Percentiles rank a stretch among this genome's conserved stretches.
These are phyloP conservation scores for Citrus inodora DNA, from an alignment of 345 rosid genomes.

Conservation along the genomic window DNA sequence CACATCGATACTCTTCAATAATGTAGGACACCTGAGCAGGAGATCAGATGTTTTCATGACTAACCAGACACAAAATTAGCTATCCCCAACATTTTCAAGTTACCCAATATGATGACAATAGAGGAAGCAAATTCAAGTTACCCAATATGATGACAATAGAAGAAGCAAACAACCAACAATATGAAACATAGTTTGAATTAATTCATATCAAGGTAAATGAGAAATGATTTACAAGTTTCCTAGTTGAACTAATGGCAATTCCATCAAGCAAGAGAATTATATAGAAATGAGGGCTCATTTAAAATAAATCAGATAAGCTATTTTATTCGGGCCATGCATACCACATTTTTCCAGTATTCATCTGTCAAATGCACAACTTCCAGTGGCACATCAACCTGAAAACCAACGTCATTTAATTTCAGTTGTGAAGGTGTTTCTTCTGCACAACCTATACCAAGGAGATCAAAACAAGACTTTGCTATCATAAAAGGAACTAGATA, in stretches of 20 bases:
- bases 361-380: constrained; percentile 93
- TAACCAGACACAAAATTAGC: not conserved
- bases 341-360: constrained; percentile 95
- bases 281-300: not conserved
- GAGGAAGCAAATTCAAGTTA: not conserved
- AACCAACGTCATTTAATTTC: constrained; percentile 8
- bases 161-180: not conserved
- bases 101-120: not conserved
- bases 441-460: not conserved
- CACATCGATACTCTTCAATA: constrained; percentile 81
- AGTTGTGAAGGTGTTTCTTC: not conserved
- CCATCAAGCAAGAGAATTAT: too few relatives aligned
- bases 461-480: not conserved
- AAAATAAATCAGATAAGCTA: not conserved
- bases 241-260: not conserved
- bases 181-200: not conserved
- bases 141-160: not conserved
- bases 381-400: constrained; percentile 77
- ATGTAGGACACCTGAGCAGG: constrained; percentile 75
- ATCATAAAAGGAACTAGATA: not conserved
- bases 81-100: not conserved
- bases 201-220: not conserved
- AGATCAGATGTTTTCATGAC: constrained; percentile 7
- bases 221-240: not conserved
- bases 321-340: constrained; percentile 20